Evolutionary conservation across 2,329 filamentous ascomycete species (phyloP), one percentile per base, ranked within the genome.

Genomic region (Ceratocystis variospora): DNA sequence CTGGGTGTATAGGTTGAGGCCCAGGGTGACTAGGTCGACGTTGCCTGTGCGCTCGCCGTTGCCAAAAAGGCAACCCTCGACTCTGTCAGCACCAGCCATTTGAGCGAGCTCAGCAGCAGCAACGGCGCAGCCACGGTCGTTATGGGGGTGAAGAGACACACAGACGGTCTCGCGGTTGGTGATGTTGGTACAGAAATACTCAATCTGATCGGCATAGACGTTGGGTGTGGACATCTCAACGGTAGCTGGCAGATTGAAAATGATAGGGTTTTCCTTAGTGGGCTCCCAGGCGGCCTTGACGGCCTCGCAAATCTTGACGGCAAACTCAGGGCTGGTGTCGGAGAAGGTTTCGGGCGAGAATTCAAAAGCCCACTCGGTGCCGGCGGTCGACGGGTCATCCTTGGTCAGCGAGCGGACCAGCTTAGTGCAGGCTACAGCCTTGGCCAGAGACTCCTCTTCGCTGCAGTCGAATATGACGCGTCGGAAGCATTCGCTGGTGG

Each of bases 1-100:
- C 75, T 97, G 93, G 0, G 92, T 96, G 77, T 97, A 97, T 19
- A 97, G 84, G 75, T 97, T 97, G 68, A 97, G 80, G 37, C 85
- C 94, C 66, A 97, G 81, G 44, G 92, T 97, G 62, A 97, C 91
- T 66, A 97, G 81, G 73, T 97, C 93, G 22, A 96, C 91, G 72
- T 97, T 97, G 69, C 93, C 94, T 0, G 93, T 97, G 70, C 94
- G 81, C 80, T 99, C 93, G 68, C 94, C 93, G 71, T 97, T 97
- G 64, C 92, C 91, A 73, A 96, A 95, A 48, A 96, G 80, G 70
- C 90, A 96, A 59, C 93, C 93, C 76, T 97, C 93, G 15, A 97
- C 93, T 73, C 94, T 81, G 76, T 96, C 90, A 45, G 91, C 94
- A 65, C 93, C 94, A 19, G 92, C 94, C 92, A 97, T 96, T 76